Conservation (phyloP, 306 rosid genomes). For the Benincasa hispida region DNA sequence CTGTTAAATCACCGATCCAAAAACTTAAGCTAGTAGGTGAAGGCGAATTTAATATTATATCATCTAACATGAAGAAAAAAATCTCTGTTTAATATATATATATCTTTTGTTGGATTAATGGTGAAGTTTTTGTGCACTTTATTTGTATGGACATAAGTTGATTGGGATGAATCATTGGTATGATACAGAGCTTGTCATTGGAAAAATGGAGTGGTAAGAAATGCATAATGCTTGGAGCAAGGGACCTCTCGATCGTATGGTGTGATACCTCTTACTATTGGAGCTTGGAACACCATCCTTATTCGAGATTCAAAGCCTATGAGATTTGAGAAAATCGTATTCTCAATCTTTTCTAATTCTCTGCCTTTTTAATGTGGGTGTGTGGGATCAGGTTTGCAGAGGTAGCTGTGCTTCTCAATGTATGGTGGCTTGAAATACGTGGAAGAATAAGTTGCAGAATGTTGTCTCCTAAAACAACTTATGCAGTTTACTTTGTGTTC, state of each 20-base stretch:
- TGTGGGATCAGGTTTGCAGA: constrained; percentile 2
- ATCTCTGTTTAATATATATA: neutral
- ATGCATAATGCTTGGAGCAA: constrained; percentile 8
- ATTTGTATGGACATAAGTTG: neutral
- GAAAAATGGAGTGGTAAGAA: constrained; percentile 13
- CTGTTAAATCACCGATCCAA: too few species aligned
- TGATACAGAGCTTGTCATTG: constrained; percentile 3
- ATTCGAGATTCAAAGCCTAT: neutral
- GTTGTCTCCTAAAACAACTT: constrained; percentile 5
- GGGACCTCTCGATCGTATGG: neutral
- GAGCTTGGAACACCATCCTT: neutral
- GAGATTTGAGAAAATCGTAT: neutral
- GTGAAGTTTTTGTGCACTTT: too few species aligned
- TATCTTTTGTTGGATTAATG: neutral
- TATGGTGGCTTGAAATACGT: constrained; percentile 7
- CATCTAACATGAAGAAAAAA: too few species aligned
- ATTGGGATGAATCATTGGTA: neutral
- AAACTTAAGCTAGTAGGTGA: too few species aligned
- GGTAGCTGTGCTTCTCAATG: neutral
- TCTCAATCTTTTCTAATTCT: too few species aligned
- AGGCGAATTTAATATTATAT: too few species aligned
- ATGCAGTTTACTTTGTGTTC: constrained; percentile 9
- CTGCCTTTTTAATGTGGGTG: neutral
- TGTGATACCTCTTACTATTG: neutral
- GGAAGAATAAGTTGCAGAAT: neutral